Conservation (phyloP, 257 asterid genomes). For the Salvia rosmarinus region DNA sequence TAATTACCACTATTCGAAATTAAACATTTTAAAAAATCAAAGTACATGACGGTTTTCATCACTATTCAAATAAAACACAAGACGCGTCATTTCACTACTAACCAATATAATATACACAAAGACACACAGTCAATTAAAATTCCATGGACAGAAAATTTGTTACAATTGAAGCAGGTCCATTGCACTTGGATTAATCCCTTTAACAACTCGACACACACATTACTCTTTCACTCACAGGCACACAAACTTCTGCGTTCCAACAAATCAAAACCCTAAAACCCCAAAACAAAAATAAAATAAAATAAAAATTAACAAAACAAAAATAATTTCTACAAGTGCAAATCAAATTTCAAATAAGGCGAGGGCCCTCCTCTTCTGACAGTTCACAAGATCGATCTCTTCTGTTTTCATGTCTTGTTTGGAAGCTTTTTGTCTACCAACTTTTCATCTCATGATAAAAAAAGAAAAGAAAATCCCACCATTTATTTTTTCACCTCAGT, state of each 20-base stretch:
- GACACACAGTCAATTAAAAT: neutral
- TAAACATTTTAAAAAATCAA: neutral
- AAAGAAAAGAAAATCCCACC: neutral
- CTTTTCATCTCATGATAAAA: neutral
- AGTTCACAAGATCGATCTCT: conserved; percentile 76
- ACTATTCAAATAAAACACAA: conserved; percentile 8
- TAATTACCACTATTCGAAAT: neutral
- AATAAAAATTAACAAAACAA: neutral
- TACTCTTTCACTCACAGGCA: conserved; percentile 9
- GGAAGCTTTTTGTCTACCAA: conserved; percentile 20
- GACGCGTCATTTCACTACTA: neutral
- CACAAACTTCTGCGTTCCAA: conserved; percentile 2
- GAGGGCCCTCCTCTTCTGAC: conserved; percentile 46
- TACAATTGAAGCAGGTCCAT: neutral
- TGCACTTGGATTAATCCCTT: conserved; percentile 33
- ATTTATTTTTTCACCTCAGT: conserved; percentile 22
- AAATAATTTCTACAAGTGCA: neutral
- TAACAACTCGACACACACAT: conserved; percentile 18
- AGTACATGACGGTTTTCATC: neutral
- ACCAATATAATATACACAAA: neutral
- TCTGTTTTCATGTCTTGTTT: conserved; percentile 28
- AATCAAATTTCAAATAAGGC: neutral
- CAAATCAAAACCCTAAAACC: neutral
- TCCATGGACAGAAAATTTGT: neutral
- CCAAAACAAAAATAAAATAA: neutral